A percentile compares a stretch with the other conserved stretches of the same genome.
These are phyloP conservation scores for Candida taoyuanica DNA, from an alignment of 805 yeast genomes.

Conservation along the genomic window DNA sequence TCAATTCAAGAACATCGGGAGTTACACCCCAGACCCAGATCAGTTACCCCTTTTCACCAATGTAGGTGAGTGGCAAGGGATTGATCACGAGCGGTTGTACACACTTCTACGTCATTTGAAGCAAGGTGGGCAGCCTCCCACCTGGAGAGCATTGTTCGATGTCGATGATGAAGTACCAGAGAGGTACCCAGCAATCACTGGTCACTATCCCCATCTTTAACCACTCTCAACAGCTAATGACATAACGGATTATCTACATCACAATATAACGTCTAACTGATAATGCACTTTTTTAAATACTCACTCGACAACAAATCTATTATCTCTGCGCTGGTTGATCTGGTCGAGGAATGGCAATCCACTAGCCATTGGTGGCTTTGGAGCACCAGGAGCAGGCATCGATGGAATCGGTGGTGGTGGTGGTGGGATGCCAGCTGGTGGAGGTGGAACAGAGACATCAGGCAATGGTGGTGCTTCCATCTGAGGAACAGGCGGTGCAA, in stretches of 20 bases:
- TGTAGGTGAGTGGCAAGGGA: conserved; percentile 3
- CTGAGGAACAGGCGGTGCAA: conserved; percentile 28
- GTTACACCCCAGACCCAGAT: conserved; percentile 11
- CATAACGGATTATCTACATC: background rate
- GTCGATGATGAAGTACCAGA: too few relatives aligned
- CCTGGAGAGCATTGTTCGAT: too few relatives aligned
- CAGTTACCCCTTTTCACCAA: conserved; percentile 5
- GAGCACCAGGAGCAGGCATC: conserved; percentile 17
- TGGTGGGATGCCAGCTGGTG: conserved; percentile 21
- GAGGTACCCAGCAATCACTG: too few relatives aligned
- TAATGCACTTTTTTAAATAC: background rate
- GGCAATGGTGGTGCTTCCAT: conserved; percentile 12
- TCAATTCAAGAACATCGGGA: conserved; percentile 2
- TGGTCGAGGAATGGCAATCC: conserved; percentile 48
- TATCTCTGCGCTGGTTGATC: conserved; percentile 46
- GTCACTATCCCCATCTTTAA: too few relatives aligned
- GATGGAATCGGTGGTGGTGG: conserved; percentile 9
- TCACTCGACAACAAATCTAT: conserved; percentile 40
- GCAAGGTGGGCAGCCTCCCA: too few relatives aligned
- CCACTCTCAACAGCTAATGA: background rate
- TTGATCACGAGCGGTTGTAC: too few relatives aligned
- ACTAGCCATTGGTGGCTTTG: conserved; percentile 27
- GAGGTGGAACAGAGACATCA: conserved; percentile 20
- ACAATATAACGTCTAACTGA: background rate
- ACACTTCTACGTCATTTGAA: too few relatives aligned